Conservation (phyloP, 495 filamentous ascomycete genomes). For the Letharia columbiana region DNA sequence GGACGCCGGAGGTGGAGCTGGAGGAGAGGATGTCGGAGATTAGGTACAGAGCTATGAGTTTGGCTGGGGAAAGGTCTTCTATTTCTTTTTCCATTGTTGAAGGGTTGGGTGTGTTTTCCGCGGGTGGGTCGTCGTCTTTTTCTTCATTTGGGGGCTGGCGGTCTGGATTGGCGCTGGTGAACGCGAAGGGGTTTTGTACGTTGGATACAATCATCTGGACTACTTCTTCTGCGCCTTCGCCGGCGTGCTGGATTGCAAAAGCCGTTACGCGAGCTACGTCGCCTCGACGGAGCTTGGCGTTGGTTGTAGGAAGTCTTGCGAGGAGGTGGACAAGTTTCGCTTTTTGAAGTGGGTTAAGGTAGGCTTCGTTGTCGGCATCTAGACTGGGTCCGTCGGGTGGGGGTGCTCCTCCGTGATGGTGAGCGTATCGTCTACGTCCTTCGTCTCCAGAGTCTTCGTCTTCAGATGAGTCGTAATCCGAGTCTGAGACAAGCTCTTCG, state of each 20-base stretch:
- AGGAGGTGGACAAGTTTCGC: constrained; percentile 74
- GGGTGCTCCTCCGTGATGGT: constrained; percentile 39
- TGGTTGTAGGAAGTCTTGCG: constrained; percentile 67
- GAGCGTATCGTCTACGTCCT: constrained; percentile 45
- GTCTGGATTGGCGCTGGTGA: constrained; percentile 51
- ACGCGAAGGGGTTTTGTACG: constrained; percentile 59
- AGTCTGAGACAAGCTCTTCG: constrained; percentile 69
- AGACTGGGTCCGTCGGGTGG: constrained; percentile 35
- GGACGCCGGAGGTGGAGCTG: constrained; percentile 70
- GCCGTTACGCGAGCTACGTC: constrained; percentile 80
- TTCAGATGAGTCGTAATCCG: constrained; percentile 80
- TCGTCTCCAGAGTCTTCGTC: constrained; percentile 80
- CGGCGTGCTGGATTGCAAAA: constrained; percentile 85
- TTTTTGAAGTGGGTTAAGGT: constrained; percentile 77
- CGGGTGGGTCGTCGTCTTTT: constrained; percentile 27
- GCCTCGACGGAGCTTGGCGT: constrained; percentile 67
- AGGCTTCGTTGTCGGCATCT: constrained; percentile 54
- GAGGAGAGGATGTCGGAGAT: constrained; percentile 85
- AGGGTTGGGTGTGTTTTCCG: constrained; percentile 18
- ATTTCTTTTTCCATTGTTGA: constrained; percentile 32
- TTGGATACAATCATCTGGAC: constrained; percentile 81
- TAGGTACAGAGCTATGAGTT: constrained; percentile 74
- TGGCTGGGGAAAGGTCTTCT: constrained; percentile 62
- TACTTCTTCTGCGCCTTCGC: constrained; percentile 72
- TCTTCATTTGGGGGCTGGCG: constrained; percentile 13